phyloP scores from a whole-genome alignment of 202 grass and related monocot species.

The Alloteropsis angusta region DNA sequence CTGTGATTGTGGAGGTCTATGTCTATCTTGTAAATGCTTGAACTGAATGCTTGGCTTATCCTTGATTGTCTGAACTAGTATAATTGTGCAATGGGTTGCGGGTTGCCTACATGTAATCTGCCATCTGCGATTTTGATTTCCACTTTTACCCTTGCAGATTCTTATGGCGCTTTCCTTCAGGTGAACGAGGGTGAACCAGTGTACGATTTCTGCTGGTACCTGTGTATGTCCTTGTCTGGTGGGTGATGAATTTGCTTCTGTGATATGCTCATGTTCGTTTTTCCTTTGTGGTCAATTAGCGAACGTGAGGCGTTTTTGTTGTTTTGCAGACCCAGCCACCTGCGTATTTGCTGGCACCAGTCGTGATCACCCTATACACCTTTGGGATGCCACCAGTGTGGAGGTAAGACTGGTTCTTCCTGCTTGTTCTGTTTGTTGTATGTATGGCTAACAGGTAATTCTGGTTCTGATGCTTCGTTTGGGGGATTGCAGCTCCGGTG shows the following conservation, averaged over 20 bases:
- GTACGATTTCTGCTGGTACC: conserved; percentile 96
- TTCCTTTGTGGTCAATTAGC: neutral
- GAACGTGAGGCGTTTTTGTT: conserved; percentile 6
- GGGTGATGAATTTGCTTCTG: conserved; percentile 17
- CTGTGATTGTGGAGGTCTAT: neutral
- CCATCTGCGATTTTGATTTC: neutral
- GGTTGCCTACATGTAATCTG: neutral
- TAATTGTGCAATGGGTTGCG: neutral
- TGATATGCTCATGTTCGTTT: neutral
- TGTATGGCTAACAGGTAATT: neutral
- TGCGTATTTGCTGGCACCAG: conserved; percentile 84
- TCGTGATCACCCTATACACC: conserved; percentile 89
- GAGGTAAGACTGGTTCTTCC: conserved; percentile 38
- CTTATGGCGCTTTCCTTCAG: conserved; percentile 56
- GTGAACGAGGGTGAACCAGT: conserved; percentile 76
- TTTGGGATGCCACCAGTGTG: conserved; percentile 76
- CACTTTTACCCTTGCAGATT: conserved; percentile 39
- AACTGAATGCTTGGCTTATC: neutral
- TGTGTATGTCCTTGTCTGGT: conserved; percentile 78
- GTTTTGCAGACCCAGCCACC: conserved; percentile 55
- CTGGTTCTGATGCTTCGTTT: conserved; percentile 17
- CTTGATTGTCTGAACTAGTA: neutral
- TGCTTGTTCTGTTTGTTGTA: conserved; percentile 5
- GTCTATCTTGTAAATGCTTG: neutral
- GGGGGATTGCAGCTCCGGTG: conserved; percentile 66